Percentiles rank a stretch among this genome's conserved stretches.
These are phyloP conservation scores for Phytopythium litorale DNA, from an alignment of 352 stramenopile genomes.

Conservation along the genomic window DNA sequence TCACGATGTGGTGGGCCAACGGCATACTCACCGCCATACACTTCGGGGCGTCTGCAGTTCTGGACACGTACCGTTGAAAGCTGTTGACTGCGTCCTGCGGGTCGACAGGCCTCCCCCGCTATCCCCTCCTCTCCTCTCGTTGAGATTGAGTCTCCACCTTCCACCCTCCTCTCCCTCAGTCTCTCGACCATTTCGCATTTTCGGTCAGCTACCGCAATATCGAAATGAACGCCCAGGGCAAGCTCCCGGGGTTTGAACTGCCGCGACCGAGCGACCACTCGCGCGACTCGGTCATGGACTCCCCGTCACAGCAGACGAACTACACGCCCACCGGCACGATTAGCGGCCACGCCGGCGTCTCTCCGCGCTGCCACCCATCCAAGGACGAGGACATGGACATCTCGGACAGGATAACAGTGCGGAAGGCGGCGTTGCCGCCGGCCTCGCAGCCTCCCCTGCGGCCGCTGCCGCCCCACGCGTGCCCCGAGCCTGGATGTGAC, in stretches of 20 bases:
- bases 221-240: constrained; percentile 1
- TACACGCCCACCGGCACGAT: constrained; percentile 4
- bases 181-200: constrained; percentile 3
- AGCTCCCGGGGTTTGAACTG: constrained; percentile 1
- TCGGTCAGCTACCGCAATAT: neutral
- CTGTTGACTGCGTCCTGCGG: neutral
- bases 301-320: neutral
- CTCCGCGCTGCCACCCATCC: neutral
- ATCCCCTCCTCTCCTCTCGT: neutral
- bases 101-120: neutral
- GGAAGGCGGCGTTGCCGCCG: neutral
- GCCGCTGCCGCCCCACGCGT: constrained; percentile 15
- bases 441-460: neutral
- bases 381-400: neutral
- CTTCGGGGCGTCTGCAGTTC: neutral
- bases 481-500: constrained; percentile 16
- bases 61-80: neutral
- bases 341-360: neutral
- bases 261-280: neutral
- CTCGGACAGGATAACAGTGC: neutral
- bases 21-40: neutral
- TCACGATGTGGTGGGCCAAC: neutral
- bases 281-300: neutral
- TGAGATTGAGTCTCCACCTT: neutral
- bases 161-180: neutral